phyloP scores from a whole-genome alignment of 2,329 filamentous ascomycete genomes.

The Diplodia corticola region DNA sequence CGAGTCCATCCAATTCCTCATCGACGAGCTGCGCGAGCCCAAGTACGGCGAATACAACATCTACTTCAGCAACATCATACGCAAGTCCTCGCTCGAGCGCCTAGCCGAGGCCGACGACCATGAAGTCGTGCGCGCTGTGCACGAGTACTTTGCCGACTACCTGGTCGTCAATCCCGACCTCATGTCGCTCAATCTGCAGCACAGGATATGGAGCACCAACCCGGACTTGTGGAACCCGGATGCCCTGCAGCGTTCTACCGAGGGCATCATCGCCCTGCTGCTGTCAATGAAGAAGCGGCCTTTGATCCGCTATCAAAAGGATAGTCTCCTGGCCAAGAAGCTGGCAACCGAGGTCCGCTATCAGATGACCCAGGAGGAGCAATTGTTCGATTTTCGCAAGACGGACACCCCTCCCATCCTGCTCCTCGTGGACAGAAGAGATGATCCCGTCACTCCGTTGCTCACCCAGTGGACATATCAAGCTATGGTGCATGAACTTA shows the following conservation, averaged over 20 bases:
- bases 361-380: constrained; percentile 90
- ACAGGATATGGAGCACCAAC: constrained; percentile 76
- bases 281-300: constrained; percentile 96
- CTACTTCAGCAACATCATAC: constrained; percentile 96
- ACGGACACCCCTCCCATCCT: constrained; percentile 93
- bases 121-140: constrained; percentile 89
- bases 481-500: constrained; percentile 97
- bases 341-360: constrained; percentile 90
- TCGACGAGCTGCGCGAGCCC: constrained; percentile 92
- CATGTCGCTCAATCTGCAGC: constrained; percentile 74
- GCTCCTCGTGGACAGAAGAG: constrained; percentile 83
- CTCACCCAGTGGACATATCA: constrained; percentile 99
- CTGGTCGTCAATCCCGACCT: constrained; percentile 93
- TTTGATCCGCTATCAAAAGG: constrained; percentile 88
- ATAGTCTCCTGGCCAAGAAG: constrained; percentile 87
- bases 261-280: constrained; percentile 81
- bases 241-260: constrained; percentile 79
- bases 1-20: constrained; percentile 87
- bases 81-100: constrained; percentile 92
- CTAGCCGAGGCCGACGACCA: constrained; percentile 96
- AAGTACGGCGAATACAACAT: constrained; percentile 98
- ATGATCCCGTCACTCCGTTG: constrained; percentile 91
- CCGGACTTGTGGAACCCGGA: constrained; percentile 92
- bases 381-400: constrained; percentile 93
- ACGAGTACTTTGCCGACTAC: constrained; percentile 97